phyloP scores from a whole-genome alignment of 2,329 filamentous ascomycete genomes.

The Hypoxylon sp. region DNA sequence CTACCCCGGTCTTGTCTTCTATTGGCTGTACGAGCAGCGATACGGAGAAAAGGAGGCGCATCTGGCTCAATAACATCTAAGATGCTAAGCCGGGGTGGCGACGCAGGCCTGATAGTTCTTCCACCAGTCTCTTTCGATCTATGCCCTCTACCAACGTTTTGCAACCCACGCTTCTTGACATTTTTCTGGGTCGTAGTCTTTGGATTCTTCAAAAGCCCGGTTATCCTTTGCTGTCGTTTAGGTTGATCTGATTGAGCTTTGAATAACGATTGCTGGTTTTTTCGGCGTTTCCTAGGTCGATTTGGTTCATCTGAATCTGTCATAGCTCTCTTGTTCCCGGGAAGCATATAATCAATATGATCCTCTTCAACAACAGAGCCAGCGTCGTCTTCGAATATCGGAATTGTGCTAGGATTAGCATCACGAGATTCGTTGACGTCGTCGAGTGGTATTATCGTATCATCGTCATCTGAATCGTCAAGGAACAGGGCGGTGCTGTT shows the following conservation, averaged over 20 bases:
- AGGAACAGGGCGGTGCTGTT: conserved; percentile 51
- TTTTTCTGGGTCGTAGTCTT: conserved; percentile 28
- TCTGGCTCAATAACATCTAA: conserved; percentile 64
- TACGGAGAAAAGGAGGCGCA: conserved; percentile 66
- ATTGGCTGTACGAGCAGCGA: conserved; percentile 67
- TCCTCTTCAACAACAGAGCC: conserved; percentile 60
- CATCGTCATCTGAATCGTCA: conserved; percentile 57
- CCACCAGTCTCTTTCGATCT: conserved; percentile 24
- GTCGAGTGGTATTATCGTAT: conserved; percentile 39
- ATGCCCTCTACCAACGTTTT: conserved; percentile 4
- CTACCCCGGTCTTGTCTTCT: conserved; percentile 59
- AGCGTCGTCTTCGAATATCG: conserved; percentile 47
- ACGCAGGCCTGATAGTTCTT: conserved; percentile 8
- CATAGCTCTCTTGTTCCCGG: conserved; percentile 53
- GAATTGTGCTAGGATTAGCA: conserved; percentile 14
- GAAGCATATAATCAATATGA: conserved; percentile 60
- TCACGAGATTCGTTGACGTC: conserved; percentile 17
- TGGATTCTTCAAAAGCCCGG: conserved; percentile 38
- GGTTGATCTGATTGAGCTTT: conserved; percentile 38
- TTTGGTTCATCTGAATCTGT: conserved; percentile 36
- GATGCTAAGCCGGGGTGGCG: conserved; percentile 64
- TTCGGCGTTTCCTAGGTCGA: conserved; percentile 45
- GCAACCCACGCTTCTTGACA: conserved; percentile 6
- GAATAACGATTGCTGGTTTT: conserved; percentile 45
- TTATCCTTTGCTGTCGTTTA: conserved; percentile 47